Conservation (phyloP, 2,329 filamentous ascomycete species). For the Zarea fungicola region DNA sequence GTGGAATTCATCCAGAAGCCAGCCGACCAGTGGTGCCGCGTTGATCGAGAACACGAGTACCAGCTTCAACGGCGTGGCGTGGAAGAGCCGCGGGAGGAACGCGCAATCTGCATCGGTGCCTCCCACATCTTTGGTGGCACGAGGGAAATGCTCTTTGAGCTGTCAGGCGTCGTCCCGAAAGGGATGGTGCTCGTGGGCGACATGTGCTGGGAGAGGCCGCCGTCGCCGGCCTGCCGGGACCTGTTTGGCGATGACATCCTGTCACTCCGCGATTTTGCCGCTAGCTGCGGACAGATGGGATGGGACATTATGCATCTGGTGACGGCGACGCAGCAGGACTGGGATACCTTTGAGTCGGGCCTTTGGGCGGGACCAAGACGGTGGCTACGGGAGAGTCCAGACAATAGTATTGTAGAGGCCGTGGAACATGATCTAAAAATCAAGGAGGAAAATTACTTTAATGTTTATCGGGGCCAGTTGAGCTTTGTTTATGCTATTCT, state of each 20-base stretch:
- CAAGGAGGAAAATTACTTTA: slow-evolving; percentile 11
- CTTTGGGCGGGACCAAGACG: slow-evolving; percentile 12
- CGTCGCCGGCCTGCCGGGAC: background rate
- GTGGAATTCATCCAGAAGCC: slow-evolving; percentile 7
- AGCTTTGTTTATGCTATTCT: slow-evolving; percentile 14
- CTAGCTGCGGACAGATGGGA: slow-evolving; percentile 12
- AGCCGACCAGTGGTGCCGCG: background rate
- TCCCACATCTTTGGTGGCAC: slow-evolving; percentile 16
- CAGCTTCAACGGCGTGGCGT: too few species aligned
- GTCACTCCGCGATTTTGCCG: slow-evolving; percentile 4
- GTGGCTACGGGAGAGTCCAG: slow-evolving; percentile 12
- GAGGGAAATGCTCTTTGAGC: slow-evolving; percentile 9
- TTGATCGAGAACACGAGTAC: too few species aligned
- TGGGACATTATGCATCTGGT: slow-evolving; percentile 15
- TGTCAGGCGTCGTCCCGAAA: slow-evolving; percentile 11
- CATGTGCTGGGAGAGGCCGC: slow-evolving; percentile 15
- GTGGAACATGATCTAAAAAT: slow-evolving; percentile 3
- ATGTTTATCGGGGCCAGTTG: slow-evolving; percentile 9
- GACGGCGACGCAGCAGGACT: slow-evolving; percentile 14
- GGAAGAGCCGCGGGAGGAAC: background rate
- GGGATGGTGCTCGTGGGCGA: slow-evolving; percentile 16
- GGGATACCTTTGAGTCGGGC: slow-evolving; percentile 16
- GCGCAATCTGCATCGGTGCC: slow-evolving; percentile 17
- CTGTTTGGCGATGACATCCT: slow-evolving; percentile 11
- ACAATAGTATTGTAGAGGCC: background rate